phyloP scores from a whole-genome alignment of 306 rosid genomes.

The Carpinus fangiana region DNA sequence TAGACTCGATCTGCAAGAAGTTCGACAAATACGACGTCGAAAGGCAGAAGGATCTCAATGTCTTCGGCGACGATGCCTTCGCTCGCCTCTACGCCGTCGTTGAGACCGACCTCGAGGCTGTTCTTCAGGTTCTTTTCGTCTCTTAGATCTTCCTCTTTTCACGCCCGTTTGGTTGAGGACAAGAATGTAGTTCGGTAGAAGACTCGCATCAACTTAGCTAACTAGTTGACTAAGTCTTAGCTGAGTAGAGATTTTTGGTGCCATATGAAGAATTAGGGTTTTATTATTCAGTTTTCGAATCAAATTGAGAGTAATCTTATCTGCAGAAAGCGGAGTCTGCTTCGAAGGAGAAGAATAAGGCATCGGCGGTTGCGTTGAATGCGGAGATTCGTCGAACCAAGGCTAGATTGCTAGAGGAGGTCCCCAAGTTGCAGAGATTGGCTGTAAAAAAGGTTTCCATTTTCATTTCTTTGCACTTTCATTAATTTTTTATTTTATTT shows the following conservation, averaged over 20 bases:
- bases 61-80: constrained; percentile 95
- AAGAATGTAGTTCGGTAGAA: background rate
- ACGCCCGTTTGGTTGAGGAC: constrained; percentile 5
- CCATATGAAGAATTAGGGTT: constrained; percentile 6
- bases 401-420: constrained; percentile 87
- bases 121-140: constrained; percentile 51
- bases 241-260: constrained; percentile 1
- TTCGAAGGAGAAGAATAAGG: constrained; percentile 81
- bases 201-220: background rate
- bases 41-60: constrained; percentile 67
- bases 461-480: constrained; percentile 1
- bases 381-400: constrained; percentile 98
- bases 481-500: background rate
- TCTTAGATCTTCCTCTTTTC: constrained; percentile 8
- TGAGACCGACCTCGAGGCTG: constrained; percentile 74
- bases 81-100: constrained; percentile 78
- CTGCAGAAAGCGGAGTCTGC: constrained; percentile 91
- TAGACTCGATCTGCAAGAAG: constrained; percentile 91
- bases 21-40: constrained; percentile 90
- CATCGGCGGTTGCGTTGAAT: constrained; percentile 89
- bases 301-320: constrained; percentile 21
- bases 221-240: constrained; percentile 7
- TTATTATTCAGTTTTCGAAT: background rate
- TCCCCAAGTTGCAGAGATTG: constrained; percentile 91
- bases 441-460: constrained; percentile 78